Base-by-base conservation (phyloP, 352 stramenopile species). In the Phytophthora brassicae region DNA sequence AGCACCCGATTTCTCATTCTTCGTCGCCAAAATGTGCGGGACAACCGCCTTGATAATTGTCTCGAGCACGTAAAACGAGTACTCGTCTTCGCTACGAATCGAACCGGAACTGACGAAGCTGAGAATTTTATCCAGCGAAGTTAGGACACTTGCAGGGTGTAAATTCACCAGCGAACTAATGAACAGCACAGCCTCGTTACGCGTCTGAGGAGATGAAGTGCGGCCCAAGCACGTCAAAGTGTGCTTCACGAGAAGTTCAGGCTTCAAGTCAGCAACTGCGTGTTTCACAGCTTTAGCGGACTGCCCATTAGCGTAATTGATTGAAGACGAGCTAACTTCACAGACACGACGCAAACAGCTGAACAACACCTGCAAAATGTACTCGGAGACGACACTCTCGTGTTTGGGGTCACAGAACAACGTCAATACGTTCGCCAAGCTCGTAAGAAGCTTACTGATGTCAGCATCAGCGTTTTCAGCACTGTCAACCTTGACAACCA, bases 31-130 rank as follows among this genome's bases (percentile, higher is more conserved):
- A n/a, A 95, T 86, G 63, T 95, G 83, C 1, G 84, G 85, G 41
- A 93, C 85, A 12, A 91, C 84, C 6, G 82, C 69, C 63, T 86
- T 82, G 46, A 94, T 78, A 35, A 95, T 94, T 6, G 84, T 91
- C 51, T 94, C 81, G n/a, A 95, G 69, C 31, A 95, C 85, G 39
- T 93, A 77, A 61, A 93, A 94, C 47, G 87, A 92, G 70, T 95
- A 93, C 35, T 90, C 87, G 47, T 95, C 87, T 13, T 93, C 77
- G 26, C 90, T 75, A 39, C 81, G 79, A 49, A 92, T 87, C 2
- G 72, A 79, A 0, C 77, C 75, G 13, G 59, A 66, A 45, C 75
- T 77, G 8, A 91, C 60, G 36, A 91, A 90, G 29, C 70, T 74
- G 39, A 95, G 41, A 38, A 95, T 90, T 45, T 87, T 87, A 50